Base-by-base conservation (phyloP, 805 yeast species). In the Yarrowia sp. region DNA sequence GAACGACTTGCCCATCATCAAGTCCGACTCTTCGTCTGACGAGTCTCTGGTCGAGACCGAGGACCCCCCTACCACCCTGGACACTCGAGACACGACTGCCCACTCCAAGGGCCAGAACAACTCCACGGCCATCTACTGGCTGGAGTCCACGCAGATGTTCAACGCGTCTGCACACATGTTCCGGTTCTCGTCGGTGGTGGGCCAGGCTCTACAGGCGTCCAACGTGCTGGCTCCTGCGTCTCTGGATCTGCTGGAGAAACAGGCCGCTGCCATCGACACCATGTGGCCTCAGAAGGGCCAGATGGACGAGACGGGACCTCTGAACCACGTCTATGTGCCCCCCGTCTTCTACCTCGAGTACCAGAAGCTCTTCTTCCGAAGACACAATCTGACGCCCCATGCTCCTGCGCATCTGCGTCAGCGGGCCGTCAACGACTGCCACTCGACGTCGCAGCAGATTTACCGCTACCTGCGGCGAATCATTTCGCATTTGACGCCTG, bases 371-470 rank as follows among this genome's bases (percentile, higher is more conserved):
- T 43, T 56, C 8, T 48, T 50, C 45, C 61, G 58, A 8, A 43
- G 71, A 1, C 68, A 63, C 52, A 70, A 70, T 36, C 64, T 69
- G 32, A 67, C 71, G 0, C 72, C 72, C 22, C 40, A 49, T 10
- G 71, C 72, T 36, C 68, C 61, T 4, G 45, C 70, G 9, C 45
- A 68, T 40, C 70, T 69, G 4, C 69, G 69, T 12, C 50, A 52
- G 19, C n/a, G 59, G 11, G 70, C 71, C 10, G 52, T 70, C 16
- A 41, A 46, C 12, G 56, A 52, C 46, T 45, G 56, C 38, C 48
- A 40, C 7, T 19, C 49, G 3, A 48, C 67, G 5, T 38, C 67
- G 3, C 67, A 63, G 56, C 56, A 63, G 32, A 49, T 63, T 8
- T 49, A 48, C 56, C 48, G 40, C 11, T 63, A 63, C 56, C 56